Conservation (phyloP, 139 green algal genomes). For the Eudorina sp. region DNA sequence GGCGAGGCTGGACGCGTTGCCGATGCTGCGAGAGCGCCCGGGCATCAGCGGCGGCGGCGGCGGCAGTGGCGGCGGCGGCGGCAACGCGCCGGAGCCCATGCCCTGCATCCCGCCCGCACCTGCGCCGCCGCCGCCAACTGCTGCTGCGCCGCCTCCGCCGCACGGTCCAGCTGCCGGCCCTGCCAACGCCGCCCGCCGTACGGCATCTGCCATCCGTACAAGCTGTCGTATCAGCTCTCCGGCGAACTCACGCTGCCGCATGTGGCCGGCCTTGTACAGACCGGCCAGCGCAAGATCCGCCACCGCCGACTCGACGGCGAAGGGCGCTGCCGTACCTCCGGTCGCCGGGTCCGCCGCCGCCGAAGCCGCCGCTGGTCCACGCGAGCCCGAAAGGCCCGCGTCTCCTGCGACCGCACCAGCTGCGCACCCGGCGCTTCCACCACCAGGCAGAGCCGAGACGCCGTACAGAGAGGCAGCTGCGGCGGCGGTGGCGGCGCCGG, state of each 20-base stretch:
- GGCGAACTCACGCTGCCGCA: conserved; percentile 63
- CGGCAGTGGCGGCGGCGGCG: conserved; percentile 24
- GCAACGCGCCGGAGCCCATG: not conserved
- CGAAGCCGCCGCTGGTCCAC: not conserved
- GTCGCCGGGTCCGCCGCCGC: not conserved
- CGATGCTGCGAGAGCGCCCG: conserved; percentile 19
- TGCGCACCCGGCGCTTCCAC: too few species aligned
- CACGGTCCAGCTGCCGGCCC: not conserved
- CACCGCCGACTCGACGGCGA: conserved; percentile 52
- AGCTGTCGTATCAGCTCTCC: conserved; percentile 61
- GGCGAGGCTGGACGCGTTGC: not conserved
- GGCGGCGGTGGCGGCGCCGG: not conserved
- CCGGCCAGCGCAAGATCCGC: conserved; percentile 52
- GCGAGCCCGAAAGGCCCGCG: too few species aligned
- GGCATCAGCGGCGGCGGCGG: conserved; percentile 1
- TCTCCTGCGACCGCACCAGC: too few species aligned
- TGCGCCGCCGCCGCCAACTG: not conserved
- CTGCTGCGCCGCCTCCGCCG: not conserved
- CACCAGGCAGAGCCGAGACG: too few species aligned
- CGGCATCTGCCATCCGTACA: conserved; percentile 41
- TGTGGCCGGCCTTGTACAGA: conserved; percentile 49
- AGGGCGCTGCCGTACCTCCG: conserved; percentile 2
- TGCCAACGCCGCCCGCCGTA: conserved; percentile 29
- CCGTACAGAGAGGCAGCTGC: too few species aligned
- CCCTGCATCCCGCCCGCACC: not conserved